Percentiles rank a stretch among this genome's conserved stretches.
These are phyloP conservation scores for Ceratobasidium papillatum DNA, from an alignment of 1,284 basidiomycete genomes.

Conservation along the genomic window DNA sequence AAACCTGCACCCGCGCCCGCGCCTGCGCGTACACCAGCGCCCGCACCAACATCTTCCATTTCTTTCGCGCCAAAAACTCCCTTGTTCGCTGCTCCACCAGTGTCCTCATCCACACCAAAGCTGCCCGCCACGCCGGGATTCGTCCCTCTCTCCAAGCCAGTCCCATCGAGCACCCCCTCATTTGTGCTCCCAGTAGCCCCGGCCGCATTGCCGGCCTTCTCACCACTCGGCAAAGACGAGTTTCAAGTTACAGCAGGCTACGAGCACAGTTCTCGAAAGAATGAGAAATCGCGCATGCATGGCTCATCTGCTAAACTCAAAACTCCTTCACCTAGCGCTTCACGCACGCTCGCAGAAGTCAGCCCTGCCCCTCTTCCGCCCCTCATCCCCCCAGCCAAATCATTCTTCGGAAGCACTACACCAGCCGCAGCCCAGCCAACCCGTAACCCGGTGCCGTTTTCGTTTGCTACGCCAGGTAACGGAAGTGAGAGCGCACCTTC, in stretches of 20 bases:
- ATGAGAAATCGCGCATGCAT: slow-evolving; percentile 30
- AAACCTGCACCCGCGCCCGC: not conserved
- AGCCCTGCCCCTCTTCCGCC: not conserved
- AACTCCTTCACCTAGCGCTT: slow-evolving; percentile 22
- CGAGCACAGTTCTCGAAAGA: slow-evolving; percentile 17
- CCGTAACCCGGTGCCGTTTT: not conserved
- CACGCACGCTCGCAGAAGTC: not conserved
- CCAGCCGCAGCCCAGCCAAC: not conserved
- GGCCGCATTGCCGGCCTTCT: not conserved
- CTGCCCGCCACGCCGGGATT: slow-evolving; percentile 8
- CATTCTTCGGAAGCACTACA: slow-evolving; percentile 7
- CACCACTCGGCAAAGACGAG: slow-evolving; percentile 28
- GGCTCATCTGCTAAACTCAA: slow-evolving; percentile 31
- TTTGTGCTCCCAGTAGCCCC: slow-evolving; percentile 6
- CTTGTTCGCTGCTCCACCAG: not conserved
- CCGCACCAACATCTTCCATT: not conserved
- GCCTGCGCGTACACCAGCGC: not conserved
- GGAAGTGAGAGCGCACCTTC: not conserved
- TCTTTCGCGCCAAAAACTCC: not conserved
- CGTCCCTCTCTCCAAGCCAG: not conserved
- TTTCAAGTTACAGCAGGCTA: slow-evolving; percentile 29
- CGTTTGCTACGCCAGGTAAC: not conserved
- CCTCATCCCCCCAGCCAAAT: slow-evolving; percentile 19
- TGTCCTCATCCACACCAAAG: not conserved
- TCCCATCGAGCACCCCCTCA: not conserved